Evolutionary conservation across 2,329 filamentous ascomycete species (phyloP).

Genomic region (Penicillium sp.): DNA sequence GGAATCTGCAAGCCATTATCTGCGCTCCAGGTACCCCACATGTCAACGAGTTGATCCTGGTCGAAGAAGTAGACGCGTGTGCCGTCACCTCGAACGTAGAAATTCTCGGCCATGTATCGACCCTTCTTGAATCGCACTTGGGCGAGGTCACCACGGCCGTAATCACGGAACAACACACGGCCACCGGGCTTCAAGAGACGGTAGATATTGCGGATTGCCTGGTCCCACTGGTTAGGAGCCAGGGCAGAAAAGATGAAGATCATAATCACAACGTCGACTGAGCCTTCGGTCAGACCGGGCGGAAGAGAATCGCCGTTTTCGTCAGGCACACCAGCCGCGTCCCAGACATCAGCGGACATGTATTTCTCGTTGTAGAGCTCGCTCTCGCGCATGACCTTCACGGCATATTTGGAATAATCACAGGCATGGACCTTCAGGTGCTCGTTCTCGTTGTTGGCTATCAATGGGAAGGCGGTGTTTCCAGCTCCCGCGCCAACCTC

Average conservation of each 20-base stretch:
- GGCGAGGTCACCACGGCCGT: constrained; percentile 90
- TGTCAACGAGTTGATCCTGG: constrained; percentile 71
- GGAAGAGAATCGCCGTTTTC: constrained; percentile 60
- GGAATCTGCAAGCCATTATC: constrained; percentile 35
- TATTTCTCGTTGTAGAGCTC: constrained; percentile 69
- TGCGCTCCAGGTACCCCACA: constrained; percentile 65
- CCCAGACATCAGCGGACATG: constrained; percentile 93
- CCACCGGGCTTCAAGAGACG: constrained; percentile 86
- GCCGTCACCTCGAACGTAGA: constrained; percentile 92
- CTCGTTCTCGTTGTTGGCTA: constrained; percentile 80
- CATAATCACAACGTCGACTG: constrained; percentile 87
- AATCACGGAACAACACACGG: constrained; percentile 93
- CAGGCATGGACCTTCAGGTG: constrained; percentile 84
- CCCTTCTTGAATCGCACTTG: constrained; percentile 98
- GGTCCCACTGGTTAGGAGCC: constrained; percentile 78
- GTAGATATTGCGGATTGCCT: constrained; percentile 78
- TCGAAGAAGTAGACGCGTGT: constrained; percentile 98
- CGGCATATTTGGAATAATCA: constrained; percentile 93
- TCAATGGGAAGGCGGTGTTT: constrained; percentile 91
- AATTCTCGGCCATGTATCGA: constrained; percentile 91
- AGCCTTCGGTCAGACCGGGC: constrained; percentile 71
- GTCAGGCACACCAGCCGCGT: constrained; percentile 65
- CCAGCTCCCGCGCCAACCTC: constrained; percentile 95
- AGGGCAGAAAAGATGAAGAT: constrained; percentile 97
- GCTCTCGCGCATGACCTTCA: constrained; percentile 84